Conservation (phyloP, 2,329 filamentous ascomycete species). For the Corynespora cassiicola region DNA sequence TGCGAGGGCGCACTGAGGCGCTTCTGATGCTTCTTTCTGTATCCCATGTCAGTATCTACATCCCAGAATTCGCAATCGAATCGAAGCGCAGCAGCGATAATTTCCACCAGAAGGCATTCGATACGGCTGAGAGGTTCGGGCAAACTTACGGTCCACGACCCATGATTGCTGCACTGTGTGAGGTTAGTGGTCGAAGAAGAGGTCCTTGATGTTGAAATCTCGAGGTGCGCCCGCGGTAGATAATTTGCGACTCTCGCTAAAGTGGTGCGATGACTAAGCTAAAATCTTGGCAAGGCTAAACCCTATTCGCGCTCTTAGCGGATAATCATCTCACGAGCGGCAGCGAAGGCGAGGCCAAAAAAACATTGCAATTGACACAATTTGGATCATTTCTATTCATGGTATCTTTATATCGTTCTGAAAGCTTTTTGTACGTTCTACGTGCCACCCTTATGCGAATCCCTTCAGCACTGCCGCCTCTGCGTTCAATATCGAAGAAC, state of each 20-base stretch:
- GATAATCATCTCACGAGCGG: too few relatives aligned
- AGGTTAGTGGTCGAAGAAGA: conserved; percentile 42
- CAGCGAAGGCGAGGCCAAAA: background rate
- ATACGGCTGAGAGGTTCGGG: conserved; percentile 21
- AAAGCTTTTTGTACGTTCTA: background rate
- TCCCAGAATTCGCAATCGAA: conserved; percentile 4
- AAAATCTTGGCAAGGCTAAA: too few relatives aligned
- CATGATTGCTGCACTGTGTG: conserved; percentile 60
- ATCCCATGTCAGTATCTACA: conserved; percentile 19
- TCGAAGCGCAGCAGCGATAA: background rate
- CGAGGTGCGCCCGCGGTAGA: conserved; percentile 16
- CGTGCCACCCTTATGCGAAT: conserved; percentile 58
- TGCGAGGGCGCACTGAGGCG: conserved; percentile 98
- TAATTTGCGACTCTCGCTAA: conserved; percentile 11
- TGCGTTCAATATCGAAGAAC: conserved; percentile 92
- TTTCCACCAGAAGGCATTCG: conserved; percentile 4
- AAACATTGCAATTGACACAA: background rate
- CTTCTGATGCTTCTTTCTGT: conserved; percentile 99
- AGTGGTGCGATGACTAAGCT: too few relatives aligned
- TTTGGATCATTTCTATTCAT: conserved; percentile 2
- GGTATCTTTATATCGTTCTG: conserved; percentile 9
- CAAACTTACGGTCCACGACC: conserved; percentile 69
- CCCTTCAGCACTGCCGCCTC: conserved; percentile 92
- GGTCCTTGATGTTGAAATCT: conserved; percentile 36
- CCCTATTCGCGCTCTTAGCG: too few relatives aligned